Conservation (phyloP, 2,329 filamentous ascomycete genomes). For the Bipolaris oryzae region DNA sequence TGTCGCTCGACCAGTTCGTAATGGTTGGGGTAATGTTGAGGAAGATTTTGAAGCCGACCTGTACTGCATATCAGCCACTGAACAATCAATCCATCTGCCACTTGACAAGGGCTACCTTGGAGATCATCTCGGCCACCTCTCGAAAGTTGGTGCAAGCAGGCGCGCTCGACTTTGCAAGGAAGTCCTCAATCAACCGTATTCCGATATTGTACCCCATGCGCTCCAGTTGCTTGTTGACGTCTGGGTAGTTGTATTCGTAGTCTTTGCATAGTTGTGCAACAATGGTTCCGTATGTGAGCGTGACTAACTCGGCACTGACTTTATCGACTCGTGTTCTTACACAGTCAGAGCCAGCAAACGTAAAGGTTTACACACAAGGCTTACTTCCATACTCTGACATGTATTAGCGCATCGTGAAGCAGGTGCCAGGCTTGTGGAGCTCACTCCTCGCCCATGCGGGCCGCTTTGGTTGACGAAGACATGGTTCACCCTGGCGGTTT, state of each 20-base stretch:
- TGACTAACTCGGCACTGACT: slow-evolving; percentile 96
- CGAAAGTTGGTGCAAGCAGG: slow-evolving; percentile 90
- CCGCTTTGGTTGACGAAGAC: slow-evolving; percentile 66
- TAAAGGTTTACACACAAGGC: slow-evolving; percentile 44
- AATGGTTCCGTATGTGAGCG: slow-evolving; percentile 95
- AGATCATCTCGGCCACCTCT: slow-evolving; percentile 96
- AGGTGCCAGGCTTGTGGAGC: slow-evolving; percentile 42
- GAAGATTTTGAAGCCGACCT: slow-evolving; percentile 99
- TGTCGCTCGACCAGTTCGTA: slow-evolving; percentile 94
- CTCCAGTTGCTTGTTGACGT: slow-evolving; percentile 97
- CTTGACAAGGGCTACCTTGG: slow-evolving; percentile 65
- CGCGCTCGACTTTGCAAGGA: slow-evolving; percentile 91
- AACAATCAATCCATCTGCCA: not conserved
- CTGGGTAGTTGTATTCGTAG: slow-evolving; percentile 89
- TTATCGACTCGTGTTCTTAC: slow-evolving; percentile 91
- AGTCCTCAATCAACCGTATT: slow-evolving; percentile 93
- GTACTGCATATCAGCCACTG: slow-evolving; percentile 13
- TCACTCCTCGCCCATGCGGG: slow-evolving; percentile 77
- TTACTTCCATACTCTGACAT: slow-evolving; percentile 87
- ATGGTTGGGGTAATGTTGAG: slow-evolving; percentile 93
- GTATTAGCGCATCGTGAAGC: slow-evolving; percentile 41
- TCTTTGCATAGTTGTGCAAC: slow-evolving; percentile 96
- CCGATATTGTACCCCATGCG: slow-evolving; percentile 99
- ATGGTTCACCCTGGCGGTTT: slow-evolving; percentile 36
- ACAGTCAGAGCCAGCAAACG: slow-evolving; percentile 28